Evolutionary conservation across 495 filamentous ascomycete species (phyloP), one percentile per base, ranked within the genome.

Genomic region (Penicillium robsamsonii): DNA sequence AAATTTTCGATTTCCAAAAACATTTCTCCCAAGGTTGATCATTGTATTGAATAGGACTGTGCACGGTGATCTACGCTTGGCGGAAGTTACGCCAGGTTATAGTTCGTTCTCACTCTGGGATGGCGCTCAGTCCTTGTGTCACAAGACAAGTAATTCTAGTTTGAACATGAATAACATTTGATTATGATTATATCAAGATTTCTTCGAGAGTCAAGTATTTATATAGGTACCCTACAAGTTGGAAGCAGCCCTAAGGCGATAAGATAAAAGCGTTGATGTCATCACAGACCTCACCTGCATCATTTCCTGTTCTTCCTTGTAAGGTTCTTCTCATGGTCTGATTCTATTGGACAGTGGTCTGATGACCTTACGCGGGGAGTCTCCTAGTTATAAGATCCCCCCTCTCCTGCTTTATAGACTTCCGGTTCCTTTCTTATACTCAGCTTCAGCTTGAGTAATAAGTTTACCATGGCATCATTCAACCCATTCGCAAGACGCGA

Each of bases 401-500:
- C 45, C 29, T 57, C 53, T 50, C 12, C 29, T 18, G 22, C 55
- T 51, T 50, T n/a, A 24, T 18, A 30, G 17, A n/a, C 10, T 24
- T 43, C 22, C 27, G 3, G 12, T 27, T 49, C 25, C 37, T 3
- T 31, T 45, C 20, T 12, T 29, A 18, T 38, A 20, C 46, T 49
- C 33, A 58, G 22, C 27, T 46, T 46, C 27, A 31, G 45, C 27
- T 31, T 18, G 45, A 10, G 45, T 31, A 31, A 31, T 17, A 18
- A 20, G 12, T 18, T 10, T 5, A 52, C 17, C 43, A 70, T 70
- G 67, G 53, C 59, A 15, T 22, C 57, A 81, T 83, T 79, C 62
- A 90, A 90, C 64, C 87, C 87, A 13, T 90, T 91, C 68, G 74
- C 79, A 41, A 82, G 75, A 65, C 80, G 81, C 30, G 86, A 90